A percentile compares a stretch with the other conserved stretches of the same genome.
Evolutionary conservation across 306 rosid species (phyloP).

Genomic region (Fragaria ananassa): DNA sequence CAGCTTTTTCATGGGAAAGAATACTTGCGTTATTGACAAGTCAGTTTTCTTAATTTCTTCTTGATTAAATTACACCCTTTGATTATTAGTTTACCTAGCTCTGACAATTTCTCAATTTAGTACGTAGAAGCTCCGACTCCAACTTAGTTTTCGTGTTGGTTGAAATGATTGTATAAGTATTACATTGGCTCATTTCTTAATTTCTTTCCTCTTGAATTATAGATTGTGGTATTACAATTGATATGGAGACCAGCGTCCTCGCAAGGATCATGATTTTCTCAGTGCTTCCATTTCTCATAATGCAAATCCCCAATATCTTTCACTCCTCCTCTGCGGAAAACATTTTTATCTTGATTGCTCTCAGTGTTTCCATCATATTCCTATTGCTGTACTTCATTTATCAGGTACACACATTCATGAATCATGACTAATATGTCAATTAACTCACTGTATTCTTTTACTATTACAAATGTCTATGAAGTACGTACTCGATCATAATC

Average conservation of each 20-base stretch:
- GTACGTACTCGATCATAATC: neutral
- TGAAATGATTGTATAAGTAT: neutral
- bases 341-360: conserved; percentile 38
- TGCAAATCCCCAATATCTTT: conserved; percentile 46
- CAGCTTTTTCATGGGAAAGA: conserved; percentile 3
- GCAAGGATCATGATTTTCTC: conserved; percentile 56
- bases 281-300: conserved; percentile 46
- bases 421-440: neutral
- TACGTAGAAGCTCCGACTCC: neutral
- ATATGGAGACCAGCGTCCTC: conserved; percentile 45
- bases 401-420: conserved; percentile 40
- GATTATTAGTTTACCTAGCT: no score
- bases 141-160: neutral
- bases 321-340: conserved; percentile 15
- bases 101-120: neutral
- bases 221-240: conserved; percentile 55
- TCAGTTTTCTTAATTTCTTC: neutral
- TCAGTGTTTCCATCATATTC: conserved; percentile 38
- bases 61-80: no score
- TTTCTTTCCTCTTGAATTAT: neutral
- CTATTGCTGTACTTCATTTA: conserved; percentile 38
- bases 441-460: neutral
- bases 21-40: neutral
- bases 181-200: neutral
- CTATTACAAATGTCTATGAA: neutral